Percentiles rank a stretch among this genome's conserved stretches.
These are phyloP conservation scores for Strigomonas culicis DNA, from an alignment of 208 protist species.

Conservation along the genomic window DNA sequence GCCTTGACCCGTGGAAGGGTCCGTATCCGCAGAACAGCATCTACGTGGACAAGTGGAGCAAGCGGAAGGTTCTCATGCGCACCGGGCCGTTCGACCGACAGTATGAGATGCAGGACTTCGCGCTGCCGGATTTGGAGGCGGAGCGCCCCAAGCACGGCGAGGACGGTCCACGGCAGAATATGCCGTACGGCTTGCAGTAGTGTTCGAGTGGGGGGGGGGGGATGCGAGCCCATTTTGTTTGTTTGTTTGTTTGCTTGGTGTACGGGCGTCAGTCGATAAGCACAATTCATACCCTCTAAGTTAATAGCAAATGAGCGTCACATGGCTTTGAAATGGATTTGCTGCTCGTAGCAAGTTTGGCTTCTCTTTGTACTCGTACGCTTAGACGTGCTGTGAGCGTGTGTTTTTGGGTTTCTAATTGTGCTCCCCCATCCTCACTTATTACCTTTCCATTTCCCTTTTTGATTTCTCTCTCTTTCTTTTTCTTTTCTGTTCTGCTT, in stretches of 20 bases:
- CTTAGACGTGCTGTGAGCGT: too few species aligned
- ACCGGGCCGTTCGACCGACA: constrained; percentile 88
- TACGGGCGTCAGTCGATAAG: too few species aligned
- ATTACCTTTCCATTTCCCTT: too few species aligned
- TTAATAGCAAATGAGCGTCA: neutral
- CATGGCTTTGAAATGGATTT: neutral
- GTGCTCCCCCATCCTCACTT: too few species aligned
- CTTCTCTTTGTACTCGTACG: too few species aligned
- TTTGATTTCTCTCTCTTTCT: too few species aligned
- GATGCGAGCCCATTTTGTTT: neutral
- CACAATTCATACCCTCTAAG: neutral
- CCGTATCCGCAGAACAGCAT: constrained; percentile 88
- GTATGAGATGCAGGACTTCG: constrained; percentile 92
- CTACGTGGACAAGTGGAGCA: constrained; percentile 91
- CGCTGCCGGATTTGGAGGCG: constrained; percentile 79
- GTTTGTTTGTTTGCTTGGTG: constrained; percentile 10
- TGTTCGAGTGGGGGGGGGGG: neutral
- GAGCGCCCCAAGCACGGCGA: constrained; percentile 77
- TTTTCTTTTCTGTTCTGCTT: too few species aligned
- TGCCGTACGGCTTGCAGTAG: constrained; percentile 89
- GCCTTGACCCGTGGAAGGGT: constrained; percentile 84
- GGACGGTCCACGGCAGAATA: constrained; percentile 80
- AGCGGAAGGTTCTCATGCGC: constrained; percentile 80
- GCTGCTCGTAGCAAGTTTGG: too few species aligned
- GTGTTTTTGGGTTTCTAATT: too few species aligned